Evolutionary conservation across 345 rosid species (phyloP), one percentile per base, ranked within the genome.

Genomic region (Viola odorata): DNA sequence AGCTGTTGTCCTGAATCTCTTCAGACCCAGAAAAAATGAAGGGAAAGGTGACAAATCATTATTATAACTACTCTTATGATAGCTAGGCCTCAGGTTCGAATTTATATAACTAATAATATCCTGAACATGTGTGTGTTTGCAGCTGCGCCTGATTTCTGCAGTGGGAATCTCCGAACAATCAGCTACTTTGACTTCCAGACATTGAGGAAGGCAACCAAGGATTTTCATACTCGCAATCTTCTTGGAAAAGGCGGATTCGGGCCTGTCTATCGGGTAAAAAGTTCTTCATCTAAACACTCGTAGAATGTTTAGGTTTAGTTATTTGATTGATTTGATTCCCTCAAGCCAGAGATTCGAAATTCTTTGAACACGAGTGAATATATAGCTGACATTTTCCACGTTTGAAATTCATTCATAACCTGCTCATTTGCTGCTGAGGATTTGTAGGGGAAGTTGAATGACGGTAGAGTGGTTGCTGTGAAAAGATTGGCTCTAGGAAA

Each of bases 171-270:
- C 7, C 75, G 70, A 57, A 78, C 60, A 0, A 63, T 82, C 55
- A 82, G 68, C 64, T 68, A 72, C 45, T 86, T 84, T 53, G 81
- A 82, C 56, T 82, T 78, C 53, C 69, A 55, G n/a, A 78, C 77
- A 15, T 55, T 86, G 63, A 84, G 82, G 85, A 86, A 69, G 60
- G 87, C 89, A 50, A 84, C 92, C 53, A 78, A 74, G 53, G 75
- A 78, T 57, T 86, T 86, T 65, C 70, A 80, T 62, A 64, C 81
- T 7, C 42, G 62, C 50, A 73, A 84, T 72, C 85, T 84, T 52
- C 84, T 78, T 7, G 87, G 92, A 53, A 77, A 67, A 41, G 92
- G 87, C 57, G 92, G 87, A 69, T 84, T 86, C 41, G 89, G 89
- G 13, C 81, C 89, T 0, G 89, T 86, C 45, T 84, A 82, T 61